These are phyloP conservation scores for Ehretia macrophylla DNA, from an alignment of 257 asterid genomes.

Conservation along the genomic window DNA sequence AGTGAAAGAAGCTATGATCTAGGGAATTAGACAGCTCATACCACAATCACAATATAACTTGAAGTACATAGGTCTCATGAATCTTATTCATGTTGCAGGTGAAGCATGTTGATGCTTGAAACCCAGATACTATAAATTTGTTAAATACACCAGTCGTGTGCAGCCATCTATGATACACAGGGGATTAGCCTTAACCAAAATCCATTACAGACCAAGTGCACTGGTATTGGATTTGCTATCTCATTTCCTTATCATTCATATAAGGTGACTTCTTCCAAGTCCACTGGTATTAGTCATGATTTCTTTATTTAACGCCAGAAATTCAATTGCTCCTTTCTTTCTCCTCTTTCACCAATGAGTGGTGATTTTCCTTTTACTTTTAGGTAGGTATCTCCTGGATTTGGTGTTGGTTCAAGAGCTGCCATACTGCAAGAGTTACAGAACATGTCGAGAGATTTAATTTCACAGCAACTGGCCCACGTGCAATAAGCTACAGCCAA, in stretches of 20 bases:
- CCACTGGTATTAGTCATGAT: no score
- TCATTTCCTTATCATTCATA: background rate
- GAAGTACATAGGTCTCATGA: background rate
- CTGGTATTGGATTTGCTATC: background rate
- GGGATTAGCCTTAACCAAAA: background rate
- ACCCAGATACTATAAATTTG: no score
- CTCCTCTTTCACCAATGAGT: no score
- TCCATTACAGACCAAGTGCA: background rate
- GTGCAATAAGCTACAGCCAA: no score
- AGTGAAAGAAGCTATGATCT: no score
- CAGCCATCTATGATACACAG: background rate
- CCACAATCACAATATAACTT: no score
- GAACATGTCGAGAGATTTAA: background rate
- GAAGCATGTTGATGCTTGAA: no score
- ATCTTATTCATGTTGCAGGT: background rate
- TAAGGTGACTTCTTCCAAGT: background rate
- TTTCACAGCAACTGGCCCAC: no score
- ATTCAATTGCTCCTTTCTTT: no score
- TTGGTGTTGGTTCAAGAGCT: background rate
- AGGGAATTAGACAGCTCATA: no score
- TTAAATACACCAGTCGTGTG: background rate
- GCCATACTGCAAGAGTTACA: background rate
- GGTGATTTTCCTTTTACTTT: no score
- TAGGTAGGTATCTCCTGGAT: background rate
- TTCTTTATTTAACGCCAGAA: no score